These are phyloP conservation scores for Pseudocercospora musae DNA, from an alignment of 2,329 filamentous ascomycete genomes.

Conservation along the genomic window DNA sequence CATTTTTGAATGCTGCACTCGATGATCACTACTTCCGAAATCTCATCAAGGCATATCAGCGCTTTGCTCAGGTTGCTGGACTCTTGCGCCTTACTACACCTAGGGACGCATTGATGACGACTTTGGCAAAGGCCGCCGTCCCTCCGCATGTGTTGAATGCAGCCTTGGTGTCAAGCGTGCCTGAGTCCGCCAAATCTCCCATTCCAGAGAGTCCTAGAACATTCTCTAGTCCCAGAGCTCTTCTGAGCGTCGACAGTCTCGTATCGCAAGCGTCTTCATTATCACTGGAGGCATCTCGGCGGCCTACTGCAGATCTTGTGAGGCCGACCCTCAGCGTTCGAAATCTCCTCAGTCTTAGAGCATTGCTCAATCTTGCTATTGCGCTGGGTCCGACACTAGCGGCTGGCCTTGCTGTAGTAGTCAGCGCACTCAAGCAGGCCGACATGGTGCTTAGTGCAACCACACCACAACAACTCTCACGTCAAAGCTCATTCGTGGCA, in stretches of 20 bases:
- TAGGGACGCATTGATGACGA: slow-evolving; percentile 90
- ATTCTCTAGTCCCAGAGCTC: slow-evolving; percentile 66
- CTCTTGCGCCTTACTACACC: slow-evolving; percentile 80
- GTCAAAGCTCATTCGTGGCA: slow-evolving; percentile 20
- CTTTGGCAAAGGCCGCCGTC: slow-evolving; percentile 86
- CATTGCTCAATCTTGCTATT: slow-evolving; percentile 91
- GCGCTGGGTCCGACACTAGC: slow-evolving; percentile 85
- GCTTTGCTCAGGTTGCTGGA: slow-evolving; percentile 91
- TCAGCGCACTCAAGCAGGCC: slow-evolving; percentile 89
- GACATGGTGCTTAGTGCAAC: slow-evolving; percentile 70
- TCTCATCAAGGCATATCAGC: slow-evolving; percentile 88
- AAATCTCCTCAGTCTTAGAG: slow-evolving; percentile 85
- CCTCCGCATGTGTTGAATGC: slow-evolving; percentile 65
- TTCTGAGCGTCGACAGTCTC: slow-evolving; percentile 70
- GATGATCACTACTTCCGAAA: slow-evolving; percentile 93
- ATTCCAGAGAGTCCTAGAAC: slow-evolving; percentile 56
- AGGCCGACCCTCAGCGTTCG: slow-evolving; percentile 70
- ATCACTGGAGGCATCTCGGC: slow-evolving; percentile 54
- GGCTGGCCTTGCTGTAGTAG: slow-evolving; percentile 81
- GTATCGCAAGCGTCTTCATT: slow-evolving; percentile 55
- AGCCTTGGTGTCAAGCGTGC: slow-evolving; percentile 27
- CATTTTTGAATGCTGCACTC: slow-evolving; percentile 85
- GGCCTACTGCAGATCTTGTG: slow-evolving; percentile 53
- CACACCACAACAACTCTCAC: slow-evolving; percentile 28
- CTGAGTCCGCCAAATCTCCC: slow-evolving; percentile 28